A percentile compares a stretch with the other conserved stretches of the same genome.
These are phyloP conservation scores for Melastoma malabathricum DNA, from an alignment of 345 rosid genomes.

Conservation along the genomic window DNA sequence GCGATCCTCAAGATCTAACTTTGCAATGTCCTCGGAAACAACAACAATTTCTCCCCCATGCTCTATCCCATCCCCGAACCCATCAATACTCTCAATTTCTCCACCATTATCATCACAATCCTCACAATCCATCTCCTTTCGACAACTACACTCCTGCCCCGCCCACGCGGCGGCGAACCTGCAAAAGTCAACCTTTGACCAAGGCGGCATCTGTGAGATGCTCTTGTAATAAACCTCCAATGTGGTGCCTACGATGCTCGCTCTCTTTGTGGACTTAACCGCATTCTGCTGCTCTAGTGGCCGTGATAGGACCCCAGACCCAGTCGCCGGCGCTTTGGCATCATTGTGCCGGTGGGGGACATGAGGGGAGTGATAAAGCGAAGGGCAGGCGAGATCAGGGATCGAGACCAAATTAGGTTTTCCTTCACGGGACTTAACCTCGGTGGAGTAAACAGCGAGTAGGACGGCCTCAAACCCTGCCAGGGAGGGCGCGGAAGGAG, in stretches of 20 bases:
- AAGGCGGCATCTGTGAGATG: constrained; percentile 78
- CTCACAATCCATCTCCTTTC: constrained; percentile 27
- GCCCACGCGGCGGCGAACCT: constrained; percentile 58
- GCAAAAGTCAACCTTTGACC: constrained; percentile 88
- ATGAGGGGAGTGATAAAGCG: constrained; percentile 75
- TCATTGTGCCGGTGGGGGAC: constrained; percentile 23
- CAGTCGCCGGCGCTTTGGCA: too few relatives aligned
- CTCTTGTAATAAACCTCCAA: constrained; percentile 72
- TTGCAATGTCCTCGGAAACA: constrained; percentile 24
- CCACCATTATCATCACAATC: constrained; percentile 15
- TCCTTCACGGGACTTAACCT: constrained; percentile 68
- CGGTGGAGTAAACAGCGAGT: constrained; percentile 70
- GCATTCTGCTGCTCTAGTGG: constrained; percentile 14
- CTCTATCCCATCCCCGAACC: constrained; percentile 11
- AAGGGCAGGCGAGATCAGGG: constrained; percentile 82
- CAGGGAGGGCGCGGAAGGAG: constrained; percentile 62
- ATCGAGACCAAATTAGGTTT: constrained; percentile 59
- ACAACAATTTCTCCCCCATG: constrained; percentile 19
- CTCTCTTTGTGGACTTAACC: constrained; percentile 22
- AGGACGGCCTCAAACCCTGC: constrained; percentile 93
- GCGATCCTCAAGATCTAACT: constrained; percentile 18
- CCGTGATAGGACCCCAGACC: constrained; percentile 6
- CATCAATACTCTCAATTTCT: neutral
- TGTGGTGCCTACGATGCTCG: constrained; percentile 17
- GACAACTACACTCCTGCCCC: constrained; percentile 73